These are phyloP conservation scores for Suhomyces xylopsoci DNA, from an alignment of 805 yeast genomes.

Conservation along the genomic window DNA sequence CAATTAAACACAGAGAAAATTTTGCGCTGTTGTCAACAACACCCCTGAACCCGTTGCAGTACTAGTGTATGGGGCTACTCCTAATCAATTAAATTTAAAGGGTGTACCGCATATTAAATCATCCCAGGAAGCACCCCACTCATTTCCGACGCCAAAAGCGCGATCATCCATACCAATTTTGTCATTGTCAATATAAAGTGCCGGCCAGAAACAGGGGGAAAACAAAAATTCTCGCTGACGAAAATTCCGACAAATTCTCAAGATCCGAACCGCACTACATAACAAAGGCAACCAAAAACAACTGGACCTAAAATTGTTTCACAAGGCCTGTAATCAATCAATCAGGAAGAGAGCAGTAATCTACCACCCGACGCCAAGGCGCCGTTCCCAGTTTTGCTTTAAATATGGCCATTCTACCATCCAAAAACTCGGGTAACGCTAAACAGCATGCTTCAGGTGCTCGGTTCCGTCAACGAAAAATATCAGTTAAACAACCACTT, in stretches of 20 bases:
- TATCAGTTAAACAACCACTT: constrained; percentile 84
- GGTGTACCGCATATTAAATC: constrained; percentile 1
- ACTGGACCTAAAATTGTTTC: background rate
- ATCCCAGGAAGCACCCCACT: constrained; percentile 1
- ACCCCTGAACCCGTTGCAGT: constrained; percentile 1
- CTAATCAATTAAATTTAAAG: constrained; percentile 12
- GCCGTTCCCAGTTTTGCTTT: background rate
- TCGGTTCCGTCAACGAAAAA: constrained; percentile 90
- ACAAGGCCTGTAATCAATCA: background rate
- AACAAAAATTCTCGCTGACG: constrained; percentile 16
- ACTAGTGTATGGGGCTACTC: constrained; percentile 7
- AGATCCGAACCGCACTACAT: constrained; percentile 27
- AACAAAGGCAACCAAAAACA: constrained; percentile 5
- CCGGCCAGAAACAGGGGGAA: constrained; percentile 9
- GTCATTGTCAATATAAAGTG: background rate
- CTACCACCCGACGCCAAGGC: background rate
- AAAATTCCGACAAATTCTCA: constrained; percentile 5
- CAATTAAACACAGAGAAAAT: constrained; percentile 5
- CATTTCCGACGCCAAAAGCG: constrained; percentile 5
- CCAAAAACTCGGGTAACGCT: constrained; percentile 32
- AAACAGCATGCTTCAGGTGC: constrained; percentile 45
- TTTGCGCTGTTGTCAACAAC: constrained; percentile 8
- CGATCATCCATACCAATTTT: background rate
- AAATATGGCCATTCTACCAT: constrained; percentile 40
- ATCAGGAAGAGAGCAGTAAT: background rate